Evolutionary conservation across 192 early-diverging fungal species (phyloP), one percentile per base, ranked within the genome.

Genomic region (Haplosporangium gracile): DNA sequence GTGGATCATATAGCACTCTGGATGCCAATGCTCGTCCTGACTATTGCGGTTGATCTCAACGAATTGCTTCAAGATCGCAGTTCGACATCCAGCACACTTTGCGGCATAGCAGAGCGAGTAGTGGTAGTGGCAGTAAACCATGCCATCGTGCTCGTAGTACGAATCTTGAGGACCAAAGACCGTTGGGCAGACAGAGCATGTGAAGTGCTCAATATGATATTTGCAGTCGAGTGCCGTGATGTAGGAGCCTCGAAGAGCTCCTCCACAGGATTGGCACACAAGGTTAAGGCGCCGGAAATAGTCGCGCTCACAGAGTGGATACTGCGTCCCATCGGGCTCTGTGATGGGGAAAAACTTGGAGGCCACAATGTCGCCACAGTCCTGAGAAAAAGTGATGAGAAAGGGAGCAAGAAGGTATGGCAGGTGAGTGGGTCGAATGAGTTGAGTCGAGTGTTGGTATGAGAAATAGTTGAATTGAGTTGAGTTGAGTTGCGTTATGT

Each of bases 1-100:
- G 90, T 97, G 97, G 69, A 99, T 99, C 99, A 99, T 99, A 89
- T 99, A 99, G 88, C 99, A 99, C 83, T 98, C 97, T 9, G 98
- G 98, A 88, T 99, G 99, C 99, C 99, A 99, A 84, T 97, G 97
- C 82, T 98, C 96, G 40, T 92, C 90, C 26, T 90, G 73, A 43
- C 87, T 90, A 72, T 94, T 95, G 69, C 95, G 89, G 77, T 92
- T 96, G 82, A 98, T 97, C 88, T 99, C 97, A 60, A 99, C 93
- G 93, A 97, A 99, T 83, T 97, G 97, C 88, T 97, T 96, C 82
- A 99, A 89, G 76, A 99, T 98, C 26, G 97, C 96, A 70, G 95
- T 97, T 79, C 96, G 91, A 86, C 99, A 99, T 22, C 99, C 98
- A n/a, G 97, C 95, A 88, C 99, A 99, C 79, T 95, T 96, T 72